Percentiles rank a stretch among this genome's conserved stretches.
Conservation (phyloP, 1,284 basidiomycete species). For the Leccinum variabile region DNA sequence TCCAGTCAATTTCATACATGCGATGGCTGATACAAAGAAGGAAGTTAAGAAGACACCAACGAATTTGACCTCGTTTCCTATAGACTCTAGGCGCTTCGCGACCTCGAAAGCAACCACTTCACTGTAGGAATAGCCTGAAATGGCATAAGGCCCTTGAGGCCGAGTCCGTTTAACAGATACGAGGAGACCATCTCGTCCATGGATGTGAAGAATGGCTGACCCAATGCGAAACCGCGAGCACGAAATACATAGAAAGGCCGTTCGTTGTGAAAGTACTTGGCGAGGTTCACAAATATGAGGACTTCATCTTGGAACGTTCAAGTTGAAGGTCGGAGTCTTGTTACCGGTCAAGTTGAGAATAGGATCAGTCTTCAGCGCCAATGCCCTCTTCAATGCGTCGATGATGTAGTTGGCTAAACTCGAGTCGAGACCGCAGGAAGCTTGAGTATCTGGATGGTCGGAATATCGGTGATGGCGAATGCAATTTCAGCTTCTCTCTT, state of each 20-base stretch:
- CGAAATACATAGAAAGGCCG: constrained; percentile 42
- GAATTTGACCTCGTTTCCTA: constrained; percentile 39
- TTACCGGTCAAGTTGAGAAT: constrained; percentile 36
- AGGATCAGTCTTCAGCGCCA: constrained; percentile 25
- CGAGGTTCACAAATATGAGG: constrained; percentile 43
- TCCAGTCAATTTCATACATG: constrained; percentile 42
- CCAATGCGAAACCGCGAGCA: constrained; percentile 42
- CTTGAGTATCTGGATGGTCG: constrained; percentile 41
- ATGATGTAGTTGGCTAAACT: constrained; percentile 31
- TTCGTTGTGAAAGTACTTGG: constrained; percentile 37
- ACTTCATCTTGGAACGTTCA: constrained; percentile 37
- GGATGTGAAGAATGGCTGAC: constrained; percentile 35
- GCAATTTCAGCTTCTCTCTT: constrained; percentile 35
- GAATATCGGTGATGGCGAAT: constrained; percentile 37
- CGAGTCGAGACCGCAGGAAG: constrained; percentile 35
- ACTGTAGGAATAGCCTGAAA: constrained; percentile 49
- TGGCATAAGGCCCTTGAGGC: constrained; percentile 42
- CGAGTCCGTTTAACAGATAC: constrained; percentile 40
- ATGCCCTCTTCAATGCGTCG: constrained; percentile 13
- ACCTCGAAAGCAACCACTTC: constrained; percentile 47
- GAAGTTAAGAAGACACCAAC: constrained; percentile 40
- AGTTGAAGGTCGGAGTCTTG: constrained; percentile 40
- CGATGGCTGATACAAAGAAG: constrained; percentile 42
- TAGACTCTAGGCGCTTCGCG: constrained; percentile 37
- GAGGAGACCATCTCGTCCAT: constrained; percentile 42